Evolutionary conservation across 2,329 filamentous ascomycete species (phyloP), one percentile per base, ranked within the genome.

Genomic region (Sphaerulina vaccinii): DNA sequence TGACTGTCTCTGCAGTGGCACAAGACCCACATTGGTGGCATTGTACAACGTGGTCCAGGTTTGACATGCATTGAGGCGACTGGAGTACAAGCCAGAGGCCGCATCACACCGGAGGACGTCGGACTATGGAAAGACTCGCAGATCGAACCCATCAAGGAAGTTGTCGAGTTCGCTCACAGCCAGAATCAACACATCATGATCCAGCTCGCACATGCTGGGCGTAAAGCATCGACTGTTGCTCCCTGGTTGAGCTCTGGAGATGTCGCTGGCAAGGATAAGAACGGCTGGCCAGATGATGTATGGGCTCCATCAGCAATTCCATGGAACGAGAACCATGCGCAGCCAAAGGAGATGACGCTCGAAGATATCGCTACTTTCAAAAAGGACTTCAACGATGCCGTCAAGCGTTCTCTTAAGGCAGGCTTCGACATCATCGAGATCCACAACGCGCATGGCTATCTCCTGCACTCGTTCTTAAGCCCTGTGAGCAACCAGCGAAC

Each of bases 41-140:
- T 90, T 61, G 80, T 88, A 18, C 77, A 86, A 52, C 83, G 86
- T 50, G 91, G 91, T 10, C 85, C 87, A 0, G 87, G 82, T 1
- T 75, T 95, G 15, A 75, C 86, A 42, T 81, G 90, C 54, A 77
- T 91, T 51, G 91, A 96, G 73, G 89, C 90, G 21, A 90, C 88
- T 0, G 77, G 84, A 24, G 87, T 95, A 0, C 76, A 81, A 8
- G 72, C 88, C 5, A 83, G 91, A 60, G 90, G 90, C 22, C 82
- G 91, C 49, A 95, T 95, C 74, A 87, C 87, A 0, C 89, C 90
- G 1, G 78, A 91, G 68, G 88, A 92, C 67, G 73, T 75, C 10
- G 90, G 91, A 0, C 73, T 96, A 6, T 96, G 90, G 91, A 78
- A 86, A 56, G 91, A 96, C 68, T 83, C 79, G 27, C 91, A 96